These are phyloP conservation scores for Xerocomus brunneocitrinus DNA, from an alignment of 768 basidiomycete species.

Conservation along the genomic window DNA sequence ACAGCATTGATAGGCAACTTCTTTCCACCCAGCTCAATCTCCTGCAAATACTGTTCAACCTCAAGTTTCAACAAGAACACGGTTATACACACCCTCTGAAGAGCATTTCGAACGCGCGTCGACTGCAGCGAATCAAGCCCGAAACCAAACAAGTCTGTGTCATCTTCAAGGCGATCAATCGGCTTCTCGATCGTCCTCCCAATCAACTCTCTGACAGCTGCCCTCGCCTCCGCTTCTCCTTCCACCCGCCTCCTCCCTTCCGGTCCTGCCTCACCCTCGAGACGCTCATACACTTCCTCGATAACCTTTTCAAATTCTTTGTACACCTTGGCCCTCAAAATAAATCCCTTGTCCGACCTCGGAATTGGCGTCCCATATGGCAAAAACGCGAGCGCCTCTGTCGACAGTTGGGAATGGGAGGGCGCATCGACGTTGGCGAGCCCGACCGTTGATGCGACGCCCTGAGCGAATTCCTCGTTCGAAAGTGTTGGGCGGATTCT, in stretches of 20 bases:
- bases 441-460: slow-evolving; percentile 40
- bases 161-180: slow-evolving; percentile 15
- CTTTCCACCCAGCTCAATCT: slow-evolving; percentile 19
- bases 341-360: slow-evolving; percentile 47
- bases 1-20: slow-evolving; percentile 33
- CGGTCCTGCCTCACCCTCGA: slow-evolving; percentile 38
- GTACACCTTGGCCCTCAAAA: slow-evolving; percentile 48
- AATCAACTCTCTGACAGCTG: slow-evolving; percentile 15
- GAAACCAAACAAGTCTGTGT: slow-evolving; percentile 41
- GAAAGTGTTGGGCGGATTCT: slow-evolving; percentile 31
- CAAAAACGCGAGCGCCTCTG: slow-evolving; percentile 48
- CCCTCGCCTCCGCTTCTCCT: slow-evolving; percentile 10
- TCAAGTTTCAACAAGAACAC: slow-evolving; percentile 27
- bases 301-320: slow-evolving; percentile 46
- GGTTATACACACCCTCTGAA: slow-evolving; percentile 34
- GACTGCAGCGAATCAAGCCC: slow-evolving; percentile 55
- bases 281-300: slow-evolving; percentile 34
- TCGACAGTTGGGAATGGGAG: slow-evolving; percentile 46
- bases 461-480: slow-evolving; percentile 29
- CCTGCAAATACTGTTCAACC: slow-evolving; percentile 4
- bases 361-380: slow-evolving; percentile 47
- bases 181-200: slow-evolving; percentile 18
- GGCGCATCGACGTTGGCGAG: slow-evolving; percentile 51
- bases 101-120: slow-evolving; percentile 45
- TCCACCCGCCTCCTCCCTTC: slow-evolving; percentile 15